Base-by-base conservation (phyloP, 2,329 filamentous ascomycete species). In the Aureobasidium namibiae region DNA sequence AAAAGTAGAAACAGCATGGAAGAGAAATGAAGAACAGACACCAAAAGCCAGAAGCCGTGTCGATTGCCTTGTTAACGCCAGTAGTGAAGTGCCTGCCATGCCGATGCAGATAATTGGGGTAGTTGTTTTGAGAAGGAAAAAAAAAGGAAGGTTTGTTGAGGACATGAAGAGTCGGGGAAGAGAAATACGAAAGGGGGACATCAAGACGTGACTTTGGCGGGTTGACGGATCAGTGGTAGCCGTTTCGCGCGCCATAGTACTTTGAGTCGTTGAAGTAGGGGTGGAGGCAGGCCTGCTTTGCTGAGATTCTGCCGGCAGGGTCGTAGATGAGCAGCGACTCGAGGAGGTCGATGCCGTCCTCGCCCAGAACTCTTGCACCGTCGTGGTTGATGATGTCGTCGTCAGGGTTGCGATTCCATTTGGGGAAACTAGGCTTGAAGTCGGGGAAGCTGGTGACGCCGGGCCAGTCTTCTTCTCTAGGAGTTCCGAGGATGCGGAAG, bases 391-490 rank as follows among this genome's bases (percentile, higher is more conserved):
- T 89, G 36, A 94, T 79, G 29, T 82, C 76, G 50, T 79, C 78
- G 24, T 81, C 79, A 61, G 82, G 79, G 68, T 91, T 87, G 60
- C 89, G 84, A 67, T 82, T 80, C 91, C 91, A 96, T 76, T 95
- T 95, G 64, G 91, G 91, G 75, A 96, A 96, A 3, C 89, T 92
- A 29, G 88, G 73, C 75, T 96, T 96, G 81, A 91, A 96, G 74
- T 96, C 92, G 42, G 91, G 91, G 76, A 95, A 95, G 8, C 89
- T 91, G n/a, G 90, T 94, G 61, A 96, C 90, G 62, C 91, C 91
- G 33, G 91, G 91, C 91, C 91, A 96, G 61, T 84, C 80, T 8
- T 84, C 79, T 70, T 96, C 91, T 57, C 84, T 84, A 3, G 91
- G 91, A 4, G 92, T 96, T 64, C 91, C 90, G 39, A 96, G 83